These are phyloP conservation scores for Coniochaeta hoffmannii DNA, from an alignment of 2,329 filamentous ascomycete species.

Conservation along the genomic window DNA sequence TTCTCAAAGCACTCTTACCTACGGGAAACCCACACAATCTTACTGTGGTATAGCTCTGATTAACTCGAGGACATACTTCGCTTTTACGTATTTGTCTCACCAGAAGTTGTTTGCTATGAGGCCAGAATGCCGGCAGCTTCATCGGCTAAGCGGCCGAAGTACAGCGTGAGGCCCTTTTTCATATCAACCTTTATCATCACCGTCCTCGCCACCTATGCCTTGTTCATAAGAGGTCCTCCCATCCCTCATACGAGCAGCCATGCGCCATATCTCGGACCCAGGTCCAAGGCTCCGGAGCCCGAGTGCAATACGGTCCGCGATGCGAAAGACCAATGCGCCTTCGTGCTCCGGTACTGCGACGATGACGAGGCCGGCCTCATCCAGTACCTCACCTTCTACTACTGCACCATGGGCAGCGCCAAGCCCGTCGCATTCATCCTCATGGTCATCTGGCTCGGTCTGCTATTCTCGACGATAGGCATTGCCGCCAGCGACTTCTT, in stretches of 20 bases:
- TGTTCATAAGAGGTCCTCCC: conserved; percentile 1
- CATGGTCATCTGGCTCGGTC: conserved; percentile 72
- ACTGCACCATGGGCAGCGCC: conserved; percentile 63
- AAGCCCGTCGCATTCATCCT: conserved; percentile 74
- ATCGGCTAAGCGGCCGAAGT: conserved; percentile 15
- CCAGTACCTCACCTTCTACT: conserved; percentile 85
- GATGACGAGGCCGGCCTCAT: conserved; percentile 88
- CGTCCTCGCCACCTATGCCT: conserved; percentile 21
- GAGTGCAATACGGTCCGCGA: conserved; percentile 76
- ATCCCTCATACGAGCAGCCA: not conserved
- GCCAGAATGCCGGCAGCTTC: conserved; percentile 16
- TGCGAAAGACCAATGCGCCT: conserved; percentile 76
- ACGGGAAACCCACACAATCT: not conserved
- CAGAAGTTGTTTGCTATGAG: not conserved
- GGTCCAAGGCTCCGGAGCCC: conserved; percentile 17
- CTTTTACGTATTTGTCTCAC: not conserved
- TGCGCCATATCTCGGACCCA: not conserved
- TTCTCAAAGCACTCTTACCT: not conserved
- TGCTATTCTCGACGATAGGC: conserved; percentile 94
- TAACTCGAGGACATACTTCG: not conserved
- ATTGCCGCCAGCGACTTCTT: conserved; percentile 98
- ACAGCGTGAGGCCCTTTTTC: conserved; percentile 42
- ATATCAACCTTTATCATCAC: conserved; percentile 38
- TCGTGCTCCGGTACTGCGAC: conserved; percentile 71
- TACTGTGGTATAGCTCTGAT: not conserved